Evolutionary conservation across 768 basidiomycete species (phyloP), one percentile per base, ranked within the genome.

Genomic region (Russula sp.): DNA sequence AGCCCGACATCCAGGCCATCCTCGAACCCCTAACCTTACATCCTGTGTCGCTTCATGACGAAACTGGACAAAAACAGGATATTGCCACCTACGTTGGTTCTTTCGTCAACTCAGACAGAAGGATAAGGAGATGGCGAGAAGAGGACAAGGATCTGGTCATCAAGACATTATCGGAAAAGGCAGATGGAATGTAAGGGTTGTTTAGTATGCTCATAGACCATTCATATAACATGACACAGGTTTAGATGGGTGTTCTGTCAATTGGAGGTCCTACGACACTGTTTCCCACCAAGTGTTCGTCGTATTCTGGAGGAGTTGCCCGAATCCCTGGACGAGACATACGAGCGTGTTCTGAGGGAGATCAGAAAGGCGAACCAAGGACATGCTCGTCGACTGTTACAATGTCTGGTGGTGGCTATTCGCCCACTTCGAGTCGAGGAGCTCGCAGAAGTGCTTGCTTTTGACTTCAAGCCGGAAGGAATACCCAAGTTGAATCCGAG

Each of bases 51-150:
- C 59, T 59, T 36, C 50, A 59, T 11, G 34, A 46, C 18, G 20
- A 59, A 29, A 25, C 8, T 29, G 59, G 59, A 20, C 59, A 59
- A 53, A n/a, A 46, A 35, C 35, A 45, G 32, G 50, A 53, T 16
- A 59, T 59, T 14, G 41, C 32, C 8, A 16, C 46, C 18, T 59
- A 59, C 9, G 50, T 59, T 22, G 10, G 18, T 7, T 52, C 42
- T 11, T 36, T 53, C 43, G 59, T 59, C 14, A 25, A 39, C 42
- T 45, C 51, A 9, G 43, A 59, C 59, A 34, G 32, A 45, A 52
- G 41, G 25, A 59, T 39, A 35, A 34, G 20, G 3, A 16, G n/a
- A 39, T 59, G 51, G 59, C 52, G 50, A 8, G 42, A 52, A 10
- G 51, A 45, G 20, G 51, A 51, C 18, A 20, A 51, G 50, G n/a